Conservation (phyloP, 2,329 filamentous ascomycete genomes). For the Ramularia collo-cygni region DNA sequence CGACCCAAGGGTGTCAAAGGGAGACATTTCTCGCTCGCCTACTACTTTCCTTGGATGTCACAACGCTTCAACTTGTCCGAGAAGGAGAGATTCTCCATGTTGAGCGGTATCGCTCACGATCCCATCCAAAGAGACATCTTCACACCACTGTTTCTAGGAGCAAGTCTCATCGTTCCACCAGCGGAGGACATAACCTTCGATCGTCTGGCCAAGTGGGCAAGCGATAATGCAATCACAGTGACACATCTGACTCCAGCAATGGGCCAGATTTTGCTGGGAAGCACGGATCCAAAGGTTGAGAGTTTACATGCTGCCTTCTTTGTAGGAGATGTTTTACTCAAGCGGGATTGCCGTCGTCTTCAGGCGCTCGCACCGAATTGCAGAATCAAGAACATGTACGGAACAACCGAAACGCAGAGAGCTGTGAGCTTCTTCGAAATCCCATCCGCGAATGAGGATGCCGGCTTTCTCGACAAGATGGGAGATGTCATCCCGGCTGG, state of each 20-base stretch:
- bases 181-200: slow-evolving; percentile 83
- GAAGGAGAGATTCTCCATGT: slow-evolving; percentile 70
- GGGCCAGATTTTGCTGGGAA: slow-evolving; percentile 88
- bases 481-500: slow-evolving; percentile 77
- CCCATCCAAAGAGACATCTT: slow-evolving; percentile 70
- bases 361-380: slow-evolving; percentile 68
- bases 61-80: slow-evolving; percentile 67
- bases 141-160: slow-evolving; percentile 81
- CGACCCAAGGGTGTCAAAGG: slow-evolving; percentile 80
- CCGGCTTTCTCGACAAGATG: slow-evolving; percentile 56
- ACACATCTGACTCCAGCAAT: slow-evolving; percentile 93
- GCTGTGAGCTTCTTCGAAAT: slow-evolving; percentile 80
- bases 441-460: slow-evolving; percentile 57
- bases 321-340: slow-evolving; percentile 85
- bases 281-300: slow-evolving; percentile 57
- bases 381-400: slow-evolving; percentile 78
- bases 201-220: slow-evolving; percentile 81
- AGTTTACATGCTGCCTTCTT: slow-evolving; percentile 76
- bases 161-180: slow-evolving; percentile 68
- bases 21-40: slow-evolving; percentile 75
- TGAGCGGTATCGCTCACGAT: slow-evolving; percentile 74
- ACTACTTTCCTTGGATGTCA: slow-evolving; percentile 93
- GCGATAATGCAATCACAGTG: slow-evolving; percentile 64
- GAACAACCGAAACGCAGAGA: slow-evolving; percentile 77
- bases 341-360: slow-evolving; percentile 70